A percentile compares a stretch with the other conserved stretches of the same genome.
Evolutionary conservation across 2,329 filamentous ascomycete genomes (phyloP).

Genomic region (Neonectria sp.): DNA sequence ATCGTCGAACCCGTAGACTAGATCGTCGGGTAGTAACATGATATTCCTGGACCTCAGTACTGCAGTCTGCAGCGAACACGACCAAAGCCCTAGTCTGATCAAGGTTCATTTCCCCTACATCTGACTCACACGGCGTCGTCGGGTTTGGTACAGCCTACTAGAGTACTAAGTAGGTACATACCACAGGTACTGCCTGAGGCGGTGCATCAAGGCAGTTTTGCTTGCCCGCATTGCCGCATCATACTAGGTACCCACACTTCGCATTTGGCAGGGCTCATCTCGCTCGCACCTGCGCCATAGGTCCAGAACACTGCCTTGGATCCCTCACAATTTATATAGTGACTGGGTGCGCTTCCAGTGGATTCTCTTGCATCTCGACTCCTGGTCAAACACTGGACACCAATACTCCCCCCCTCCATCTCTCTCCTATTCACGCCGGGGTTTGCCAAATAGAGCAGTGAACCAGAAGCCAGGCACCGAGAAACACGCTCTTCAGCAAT

Average conservation of each 20-base stretch:
- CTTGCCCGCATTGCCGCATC: conserved; percentile 16
- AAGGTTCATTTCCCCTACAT: conserved; percentile 8
- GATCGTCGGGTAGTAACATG: not conserved
- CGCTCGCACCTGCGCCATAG: not conserved
- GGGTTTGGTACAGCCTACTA: not conserved
- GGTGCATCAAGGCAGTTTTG: conserved; percentile 48
- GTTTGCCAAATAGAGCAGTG: not conserved
- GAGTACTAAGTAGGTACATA: not conserved
- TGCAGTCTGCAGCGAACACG: too few relatives aligned
- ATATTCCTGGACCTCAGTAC: too few relatives aligned
- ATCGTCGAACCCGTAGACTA: not conserved
- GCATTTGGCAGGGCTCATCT: not conserved
- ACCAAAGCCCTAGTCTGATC: not conserved
- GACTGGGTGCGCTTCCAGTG: not conserved
- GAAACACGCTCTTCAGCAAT: not conserved
- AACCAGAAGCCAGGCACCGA: not conserved
- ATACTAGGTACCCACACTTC: not conserved
- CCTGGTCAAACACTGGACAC: not conserved
- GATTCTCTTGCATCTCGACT: not conserved
- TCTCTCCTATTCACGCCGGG: not conserved
- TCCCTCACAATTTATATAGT: not conserved
- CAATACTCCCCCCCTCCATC: not conserved
- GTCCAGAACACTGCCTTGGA: not conserved
- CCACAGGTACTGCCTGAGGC: conserved; percentile 36
- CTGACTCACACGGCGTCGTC: conserved; percentile 41